These are phyloP conservation scores for Suillus cothurnatus DNA, from an alignment of 768 basidiomycete species.

Conservation along the genomic window DNA sequence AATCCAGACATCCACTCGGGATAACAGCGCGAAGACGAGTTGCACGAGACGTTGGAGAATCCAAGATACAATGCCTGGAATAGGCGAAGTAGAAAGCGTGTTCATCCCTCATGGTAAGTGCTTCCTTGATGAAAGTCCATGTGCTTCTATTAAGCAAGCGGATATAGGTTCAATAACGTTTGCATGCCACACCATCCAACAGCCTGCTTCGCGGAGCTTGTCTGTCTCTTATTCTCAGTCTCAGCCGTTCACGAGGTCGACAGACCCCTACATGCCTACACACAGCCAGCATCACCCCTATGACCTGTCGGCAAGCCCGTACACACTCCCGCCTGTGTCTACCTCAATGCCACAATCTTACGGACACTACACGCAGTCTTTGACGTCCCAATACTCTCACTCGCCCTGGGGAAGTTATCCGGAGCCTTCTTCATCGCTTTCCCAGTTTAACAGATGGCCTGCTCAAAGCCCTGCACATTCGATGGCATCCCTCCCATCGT, in stretches of 20 bases:
- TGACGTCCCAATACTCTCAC: constrained; percentile 30
- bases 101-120: constrained; percentile 86
- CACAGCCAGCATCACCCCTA: constrained; percentile 29
- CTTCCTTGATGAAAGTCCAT: constrained; percentile 39
- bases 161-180: constrained; percentile 40
- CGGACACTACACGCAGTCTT: constrained; percentile 23
- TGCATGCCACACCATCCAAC: constrained; percentile 41
- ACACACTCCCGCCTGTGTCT: constrained; percentile 36
- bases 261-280: constrained; percentile 28
- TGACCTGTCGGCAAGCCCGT: constrained; percentile 29
- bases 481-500: constrained; percentile 22
- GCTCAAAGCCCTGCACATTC: constrained; percentile 31
- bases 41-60: constrained; percentile 86
- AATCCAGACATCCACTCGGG: constrained; percentile 54
- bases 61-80: constrained; percentile 61
- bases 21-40: constrained; percentile 78
- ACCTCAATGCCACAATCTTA: constrained; percentile 29
- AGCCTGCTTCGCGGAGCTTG: constrained; percentile 23
- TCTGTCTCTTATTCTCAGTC: constrained; percentile 22
- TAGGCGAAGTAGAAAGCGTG: constrained; percentile 78
- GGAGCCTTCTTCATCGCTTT: constrained; percentile 29
- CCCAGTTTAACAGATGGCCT: constrained; percentile 34
- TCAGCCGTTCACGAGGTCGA: constrained; percentile 27
- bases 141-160: constrained; percentile 23
- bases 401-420: constrained; percentile 29